Evolutionary conservation across 768 basidiomycete genomes (phyloP), one percentile per base, ranked within the genome.

Genomic region (Hysterangium stoloniferum): DNA sequence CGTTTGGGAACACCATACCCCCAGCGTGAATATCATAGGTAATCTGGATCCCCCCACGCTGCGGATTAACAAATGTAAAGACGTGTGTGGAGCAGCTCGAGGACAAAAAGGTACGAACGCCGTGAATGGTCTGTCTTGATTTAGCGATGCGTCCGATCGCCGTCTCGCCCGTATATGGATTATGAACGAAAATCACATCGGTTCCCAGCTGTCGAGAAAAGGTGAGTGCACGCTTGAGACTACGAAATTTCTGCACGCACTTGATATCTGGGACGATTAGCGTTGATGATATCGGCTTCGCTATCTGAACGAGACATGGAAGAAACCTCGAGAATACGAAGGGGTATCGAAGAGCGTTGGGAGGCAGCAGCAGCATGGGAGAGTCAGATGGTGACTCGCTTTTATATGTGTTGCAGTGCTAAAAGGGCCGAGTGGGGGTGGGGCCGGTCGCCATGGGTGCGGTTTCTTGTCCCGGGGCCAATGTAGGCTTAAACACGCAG

Each of bases 271-370:
- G 49, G 49, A 19, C 49, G 12, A 20, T 13, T 27, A 24, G 49
- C 19, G 29, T 51, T 29, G 22, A 51, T 51, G 31, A 51, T 31
- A 35, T 43, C 49, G 5, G 24, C 38, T 24, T 51, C 49, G 15
- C 17, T 51, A 31, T 51, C 49, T 28, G 49, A 51, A 22, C 38
- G 49, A 31, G 49, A 51, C 49, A 51, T 51, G 22, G 17, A 25
- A 17, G 29, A 5, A 19, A 29, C 15, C 22, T 7, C 8, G 17
- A 34, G n/a, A 36, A 8, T n/a, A 28, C n/a, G 35, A 20, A 20
- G 7, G n/a, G 35, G 20, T 22, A 22, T 41, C 28, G 11, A 13
- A 41, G 11, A 12, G 40, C 22, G 19, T 19, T 41, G 40, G 17
- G 13, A 25, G 40, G 22, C 20, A 12, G 40, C 9, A 19, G n/a